These are phyloP conservation scores for Suillus decipiens DNA, from an alignment of 768 basidiomycete genomes.

Conservation along the genomic window DNA sequence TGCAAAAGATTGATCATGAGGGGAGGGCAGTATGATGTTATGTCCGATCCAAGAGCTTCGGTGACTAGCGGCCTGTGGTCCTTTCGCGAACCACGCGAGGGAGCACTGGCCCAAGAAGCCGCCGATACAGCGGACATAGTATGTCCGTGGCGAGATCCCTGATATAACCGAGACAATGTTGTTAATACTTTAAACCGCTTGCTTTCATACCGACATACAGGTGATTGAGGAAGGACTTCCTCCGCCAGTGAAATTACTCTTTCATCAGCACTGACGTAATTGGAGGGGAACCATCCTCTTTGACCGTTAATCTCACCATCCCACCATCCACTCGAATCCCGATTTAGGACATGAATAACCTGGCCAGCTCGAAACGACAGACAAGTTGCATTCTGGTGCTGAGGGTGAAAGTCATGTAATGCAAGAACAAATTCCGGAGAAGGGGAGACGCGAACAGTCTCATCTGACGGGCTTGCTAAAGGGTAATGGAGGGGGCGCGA, in stretches of 20 bases:
- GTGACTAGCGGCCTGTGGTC: conserved; percentile 48
- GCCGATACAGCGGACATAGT: conserved; percentile 53
- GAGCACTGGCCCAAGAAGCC: conserved; percentile 55
- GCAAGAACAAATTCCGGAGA: conserved; percentile 80
- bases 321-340: conserved; percentile 95
- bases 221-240: conserved; percentile 52
- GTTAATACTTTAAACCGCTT: conserved; percentile 12
- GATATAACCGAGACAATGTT: conserved; percentile 27
- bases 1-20: conserved; percentile 85
- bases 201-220: conserved; percentile 36
- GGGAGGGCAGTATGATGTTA: conserved; percentile 69
- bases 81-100: conserved; percentile 38
- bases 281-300: conserved; percentile 98
- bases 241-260: conserved; percentile 51
- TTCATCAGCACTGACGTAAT: conserved; percentile 80
- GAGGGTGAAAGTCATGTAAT: conserved; percentile 87
- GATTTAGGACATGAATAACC: conserved; percentile 86
- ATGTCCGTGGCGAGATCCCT: conserved; percentile 48
- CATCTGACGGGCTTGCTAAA: conserved; percentile 45
- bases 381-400: conserved; percentile 73
- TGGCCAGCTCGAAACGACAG: conserved; percentile 89
- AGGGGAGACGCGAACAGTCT: conserved; percentile 43
- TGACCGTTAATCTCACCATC: conserved; percentile 90
- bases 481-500: conserved; percentile 16
- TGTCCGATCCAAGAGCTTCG: conserved; percentile 48